Conservation (phyloP, 1,139 yeast species). For the Chernovozyma aurita region DNA sequence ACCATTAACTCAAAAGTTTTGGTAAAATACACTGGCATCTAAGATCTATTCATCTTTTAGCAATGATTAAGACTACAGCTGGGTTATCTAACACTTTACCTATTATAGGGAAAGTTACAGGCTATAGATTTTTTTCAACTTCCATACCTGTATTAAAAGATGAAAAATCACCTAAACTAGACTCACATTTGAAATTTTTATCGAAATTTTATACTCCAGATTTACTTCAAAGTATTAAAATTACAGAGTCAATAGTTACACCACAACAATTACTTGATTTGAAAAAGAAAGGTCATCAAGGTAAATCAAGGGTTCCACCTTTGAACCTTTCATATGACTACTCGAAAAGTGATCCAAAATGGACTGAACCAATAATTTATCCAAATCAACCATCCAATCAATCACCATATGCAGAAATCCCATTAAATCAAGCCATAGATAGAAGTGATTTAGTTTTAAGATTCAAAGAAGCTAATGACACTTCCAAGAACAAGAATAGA, state of each 20-base stretch:
- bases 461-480: conserved; percentile 21
- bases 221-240: conserved; percentile 71
- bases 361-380: conserved; percentile 44
- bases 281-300: conserved; percentile 28
- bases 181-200: conserved; percentile 55
- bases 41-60: too few relatives aligned
- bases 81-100: conserved; percentile 2
- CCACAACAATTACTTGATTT: conserved; percentile 51
- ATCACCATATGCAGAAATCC: conserved; percentile 42
- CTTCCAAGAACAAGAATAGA: conserved; percentile 9
- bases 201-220: conserved; percentile 72
- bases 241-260: conserved; percentile 70
- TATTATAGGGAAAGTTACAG: background rate
- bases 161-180: conserved; percentile 12
- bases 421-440: conserved; percentile 38
- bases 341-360: conserved; percentile 35
- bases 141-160: background rate
- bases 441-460: conserved; percentile 37
- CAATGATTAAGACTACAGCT: conserved; percentile 1
- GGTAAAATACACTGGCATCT: too few relatives aligned
- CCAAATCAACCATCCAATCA: conserved; percentile 40
- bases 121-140: background rate
- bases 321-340: conserved; percentile 24
- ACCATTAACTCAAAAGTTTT: background rate
- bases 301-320: conserved; percentile 32